phyloP scores from a whole-genome alignment of 768 basidiomycete genomes.

The Lentinula raphanica region DNA sequence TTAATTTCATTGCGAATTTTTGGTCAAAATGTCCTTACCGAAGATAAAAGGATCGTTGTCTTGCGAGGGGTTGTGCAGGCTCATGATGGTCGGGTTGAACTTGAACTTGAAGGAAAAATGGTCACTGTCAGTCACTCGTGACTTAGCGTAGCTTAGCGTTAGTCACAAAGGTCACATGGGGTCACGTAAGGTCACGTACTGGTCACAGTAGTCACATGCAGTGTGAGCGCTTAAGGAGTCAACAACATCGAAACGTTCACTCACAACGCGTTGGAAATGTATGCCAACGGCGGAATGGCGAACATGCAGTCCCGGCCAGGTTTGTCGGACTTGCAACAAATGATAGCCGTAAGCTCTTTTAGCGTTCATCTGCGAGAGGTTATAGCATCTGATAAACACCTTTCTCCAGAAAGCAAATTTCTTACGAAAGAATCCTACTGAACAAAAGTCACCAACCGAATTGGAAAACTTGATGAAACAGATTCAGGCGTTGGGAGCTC shows the following conservation, averaged over 20 bases:
- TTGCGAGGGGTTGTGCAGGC: background rate
- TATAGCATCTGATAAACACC: conserved; percentile 9
- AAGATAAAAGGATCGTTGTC: background rate
- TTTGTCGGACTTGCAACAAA: conserved; percentile 32
- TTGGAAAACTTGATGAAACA: conserved; percentile 43
- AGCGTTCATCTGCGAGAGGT: conserved; percentile 1
- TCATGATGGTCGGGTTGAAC: background rate
- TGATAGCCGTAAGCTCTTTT: conserved; percentile 32
- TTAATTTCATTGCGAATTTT: background rate
- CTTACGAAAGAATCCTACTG: conserved; percentile 45
- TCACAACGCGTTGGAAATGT: conserved; percentile 18
- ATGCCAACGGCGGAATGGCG: conserved; percentile 31
- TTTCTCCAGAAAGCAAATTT: conserved; percentile 39
- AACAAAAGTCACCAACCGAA: conserved; percentile 43
- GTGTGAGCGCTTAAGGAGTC: background rate
- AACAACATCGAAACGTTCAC: background rate
- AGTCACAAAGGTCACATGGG: no score
- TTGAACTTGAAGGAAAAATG: no score
- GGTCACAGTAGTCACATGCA: background rate
- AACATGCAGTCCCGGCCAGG: conserved; percentile 16
- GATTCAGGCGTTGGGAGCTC: conserved; percentile 39
- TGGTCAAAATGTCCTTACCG: background rate
- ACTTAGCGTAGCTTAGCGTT: no score
- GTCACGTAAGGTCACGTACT: no score
- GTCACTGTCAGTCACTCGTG: no score